phyloP scores from a whole-genome alignment of 2,329 filamentous ascomycete genomes.

The Aspergillus luchuensis region DNA sequence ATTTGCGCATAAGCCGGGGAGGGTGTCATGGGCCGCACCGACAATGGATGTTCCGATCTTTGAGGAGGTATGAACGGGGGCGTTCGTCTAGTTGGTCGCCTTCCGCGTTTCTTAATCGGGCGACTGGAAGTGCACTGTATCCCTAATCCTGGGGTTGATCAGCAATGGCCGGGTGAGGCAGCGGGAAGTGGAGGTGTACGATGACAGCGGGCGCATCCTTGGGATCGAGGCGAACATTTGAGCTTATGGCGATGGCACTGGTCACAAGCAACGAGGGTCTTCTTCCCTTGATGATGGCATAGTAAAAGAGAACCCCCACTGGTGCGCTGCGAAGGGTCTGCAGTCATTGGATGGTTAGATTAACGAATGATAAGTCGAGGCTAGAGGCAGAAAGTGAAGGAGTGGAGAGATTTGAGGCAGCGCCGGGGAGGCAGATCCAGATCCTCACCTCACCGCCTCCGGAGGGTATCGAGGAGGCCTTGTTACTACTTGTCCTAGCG shows the following conservation, averaged over 20 bases:
- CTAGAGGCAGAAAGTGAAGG: background rate
- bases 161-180: background rate
- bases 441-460: background rate
- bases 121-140: slow-evolving; percentile 5
- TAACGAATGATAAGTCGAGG: too few relatives aligned
- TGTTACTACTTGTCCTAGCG: too few relatives aligned
- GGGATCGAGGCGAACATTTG: background rate
- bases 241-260: slow-evolving; percentile 7
- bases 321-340: background rate
- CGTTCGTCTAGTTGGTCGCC: background rate
- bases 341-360: background rate
- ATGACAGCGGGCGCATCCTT: slow-evolving; percentile 2
- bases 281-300: background rate
- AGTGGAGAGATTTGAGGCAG: background rate
- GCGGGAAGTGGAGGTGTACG: background rate
- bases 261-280: background rate
- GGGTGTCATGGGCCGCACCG: background rate
- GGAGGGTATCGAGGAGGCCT: too few relatives aligned
- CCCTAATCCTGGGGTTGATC: background rate
- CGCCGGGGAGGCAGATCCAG: background rate
- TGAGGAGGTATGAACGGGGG: background rate
- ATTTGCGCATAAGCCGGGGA: background rate
- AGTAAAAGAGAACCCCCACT: too few relatives aligned
- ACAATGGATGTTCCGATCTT: background rate
- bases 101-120: background rate